Evolutionary conservation across 169 alveolate genomes (phyloP).

Genomic region (Plasmodium coatneyi): DNA sequence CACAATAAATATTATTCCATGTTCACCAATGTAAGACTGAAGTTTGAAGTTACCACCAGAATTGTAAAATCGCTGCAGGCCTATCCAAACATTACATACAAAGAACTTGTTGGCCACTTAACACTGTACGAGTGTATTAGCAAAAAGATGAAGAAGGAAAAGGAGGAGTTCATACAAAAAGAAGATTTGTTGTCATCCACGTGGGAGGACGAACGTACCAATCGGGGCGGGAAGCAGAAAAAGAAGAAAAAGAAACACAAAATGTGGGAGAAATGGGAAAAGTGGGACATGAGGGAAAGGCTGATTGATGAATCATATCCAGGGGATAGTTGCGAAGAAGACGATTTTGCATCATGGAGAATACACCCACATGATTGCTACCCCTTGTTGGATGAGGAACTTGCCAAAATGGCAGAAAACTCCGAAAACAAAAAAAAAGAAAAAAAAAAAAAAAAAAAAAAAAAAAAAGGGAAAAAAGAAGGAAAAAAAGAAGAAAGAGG

Average conservation of each 20-base stretch:
- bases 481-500: neutral
- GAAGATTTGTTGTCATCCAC: neutral
- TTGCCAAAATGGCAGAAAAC: neutral
- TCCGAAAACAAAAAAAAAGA: neutral
- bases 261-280: neutral
- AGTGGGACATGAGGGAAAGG: neutral
- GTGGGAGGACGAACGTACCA: neutral
- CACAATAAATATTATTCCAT: neutral
- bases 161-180: no score
- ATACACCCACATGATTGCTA: neutral
- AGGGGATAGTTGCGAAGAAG: neutral
- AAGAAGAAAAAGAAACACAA: neutral
- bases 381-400: neutral
- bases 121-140: conserved; percentile 10
- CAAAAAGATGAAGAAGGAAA: neutral
- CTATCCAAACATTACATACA: conserved; percentile 3
- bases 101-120: neutral
- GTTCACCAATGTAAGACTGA: conserved; percentile 16
- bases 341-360: neutral
- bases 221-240: neutral
- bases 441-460: neutral
- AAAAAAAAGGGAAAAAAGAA: neutral
- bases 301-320: neutral
- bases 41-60: conserved; percentile 42
- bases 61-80: conserved; percentile 13